A percentile compares a stretch with the other conserved stretches of the same genome.
Conservation (phyloP, 768 basidiomycete genomes). For the Clathrus columnatus region DNA sequence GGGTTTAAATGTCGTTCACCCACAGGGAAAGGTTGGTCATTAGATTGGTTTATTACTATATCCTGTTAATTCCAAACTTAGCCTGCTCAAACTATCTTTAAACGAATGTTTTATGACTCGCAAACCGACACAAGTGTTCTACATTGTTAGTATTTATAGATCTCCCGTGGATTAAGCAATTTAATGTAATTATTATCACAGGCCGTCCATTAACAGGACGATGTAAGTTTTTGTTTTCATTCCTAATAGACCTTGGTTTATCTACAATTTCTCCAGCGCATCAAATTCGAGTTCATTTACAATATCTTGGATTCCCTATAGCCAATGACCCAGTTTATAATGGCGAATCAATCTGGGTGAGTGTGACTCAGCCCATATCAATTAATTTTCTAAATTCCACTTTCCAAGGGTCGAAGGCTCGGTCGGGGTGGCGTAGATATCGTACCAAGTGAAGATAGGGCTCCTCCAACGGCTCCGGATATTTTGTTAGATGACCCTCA, state of each 20-base stretch:
- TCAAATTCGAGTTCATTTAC: conserved; percentile 94
- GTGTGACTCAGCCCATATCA: conserved; percentile 10
- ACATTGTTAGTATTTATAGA: conserved; percentile 47
- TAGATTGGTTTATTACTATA: not conserved
- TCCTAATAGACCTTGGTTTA: not conserved
- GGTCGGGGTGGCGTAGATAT: conserved; percentile 79
- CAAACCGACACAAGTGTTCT: conserved; percentile 80
- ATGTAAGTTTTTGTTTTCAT: conserved; percentile 50
- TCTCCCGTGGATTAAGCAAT: not conserved
- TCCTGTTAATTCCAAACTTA: conserved; percentile 22
- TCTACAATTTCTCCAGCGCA: conserved; percentile 52
- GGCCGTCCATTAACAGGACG: conserved; percentile 87
- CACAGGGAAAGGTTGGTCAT: conserved; percentile 74
- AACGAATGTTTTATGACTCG: conserved; percentile 68
- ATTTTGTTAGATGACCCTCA: conserved; percentile 7
- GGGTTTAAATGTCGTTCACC: conserved; percentile 93
- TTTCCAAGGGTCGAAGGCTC: conserved; percentile 51
- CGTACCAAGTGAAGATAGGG: conserved; percentile 55
- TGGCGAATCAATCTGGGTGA: conserved; percentile 67
- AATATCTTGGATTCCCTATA: conserved; percentile 88
- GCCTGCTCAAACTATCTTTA: conserved; percentile 87
- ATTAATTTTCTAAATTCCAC: not conserved
- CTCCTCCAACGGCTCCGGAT: conserved; percentile 49
- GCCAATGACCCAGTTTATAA: conserved; percentile 95
- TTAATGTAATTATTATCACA: conserved; percentile 20